These are phyloP conservation scores for Mycena leptocephala DNA, from an alignment of 768 basidiomycete species.

Conservation along the genomic window DNA sequence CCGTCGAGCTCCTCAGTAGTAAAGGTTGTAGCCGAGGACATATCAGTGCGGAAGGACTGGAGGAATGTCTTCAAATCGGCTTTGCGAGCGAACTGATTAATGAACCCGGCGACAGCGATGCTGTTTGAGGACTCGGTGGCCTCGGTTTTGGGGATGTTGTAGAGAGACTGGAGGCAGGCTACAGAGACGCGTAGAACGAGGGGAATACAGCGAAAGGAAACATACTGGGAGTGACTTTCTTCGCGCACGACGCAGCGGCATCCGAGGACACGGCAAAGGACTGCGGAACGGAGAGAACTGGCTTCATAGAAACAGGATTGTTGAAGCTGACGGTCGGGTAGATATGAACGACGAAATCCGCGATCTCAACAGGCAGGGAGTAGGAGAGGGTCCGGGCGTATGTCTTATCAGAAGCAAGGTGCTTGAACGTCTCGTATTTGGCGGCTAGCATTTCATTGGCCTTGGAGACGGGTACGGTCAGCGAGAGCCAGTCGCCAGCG, in stretches of 20 bases:
- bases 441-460: conserved; percentile 53
- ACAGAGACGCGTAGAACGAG: neutral
- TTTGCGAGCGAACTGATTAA: neutral
- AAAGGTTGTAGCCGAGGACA: conserved; percentile 33
- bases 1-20: conserved; percentile 24
- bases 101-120: conserved; percentile 40
- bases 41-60: conserved; percentile 28
- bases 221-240: neutral
- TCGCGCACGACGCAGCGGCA: neutral
- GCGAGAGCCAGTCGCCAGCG: conserved; percentile 54
- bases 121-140: conserved; percentile 43
- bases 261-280: neutral
- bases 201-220: neutral
- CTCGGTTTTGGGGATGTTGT: conserved; percentile 50
- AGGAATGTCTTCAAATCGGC: conserved; percentile 37
- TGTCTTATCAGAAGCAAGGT: conserved; percentile 43
- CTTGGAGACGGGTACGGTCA: conserved; percentile 48
- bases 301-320: conserved; percentile 5
- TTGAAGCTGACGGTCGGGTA: conserved; percentile 53
- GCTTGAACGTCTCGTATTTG: conserved; percentile 53
- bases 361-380: conserved; percentile 51
- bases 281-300: conserved; percentile 33
- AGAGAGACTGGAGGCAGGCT: conserved; percentile 44
- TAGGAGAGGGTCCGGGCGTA: conserved; percentile 53
- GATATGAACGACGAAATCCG: conserved; percentile 47